These are phyloP conservation scores for Sarocladium kiliense DNA, from an alignment of 2,329 filamentous ascomycete species.

Conservation along the genomic window DNA sequence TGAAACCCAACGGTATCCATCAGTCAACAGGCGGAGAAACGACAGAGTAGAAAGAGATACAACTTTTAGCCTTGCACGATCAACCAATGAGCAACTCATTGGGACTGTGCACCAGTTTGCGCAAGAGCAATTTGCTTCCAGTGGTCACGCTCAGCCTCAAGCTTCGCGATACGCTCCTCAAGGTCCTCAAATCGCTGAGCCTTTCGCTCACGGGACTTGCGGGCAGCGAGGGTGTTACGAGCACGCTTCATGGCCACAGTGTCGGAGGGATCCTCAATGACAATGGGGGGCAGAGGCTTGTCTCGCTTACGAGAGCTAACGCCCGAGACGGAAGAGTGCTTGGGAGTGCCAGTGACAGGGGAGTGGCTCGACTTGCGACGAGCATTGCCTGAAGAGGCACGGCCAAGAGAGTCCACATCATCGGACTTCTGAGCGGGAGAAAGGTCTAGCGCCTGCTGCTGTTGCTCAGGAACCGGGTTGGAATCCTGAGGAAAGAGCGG, in stretches of 20 bases:
- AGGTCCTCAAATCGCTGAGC: conserved; percentile 69
- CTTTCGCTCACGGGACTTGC: conserved; percentile 88
- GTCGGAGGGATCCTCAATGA: conserved; percentile 69
- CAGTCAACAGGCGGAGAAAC: conserved; percentile 8
- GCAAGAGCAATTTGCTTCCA: conserved; percentile 55
- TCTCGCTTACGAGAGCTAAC: conserved; percentile 70
- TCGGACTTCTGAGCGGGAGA: conserved; percentile 41
- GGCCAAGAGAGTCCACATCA: conserved; percentile 42
- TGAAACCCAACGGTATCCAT: conserved; percentile 10
- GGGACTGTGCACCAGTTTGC: conserved; percentile 26
- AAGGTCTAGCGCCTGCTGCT: conserved; percentile 25
- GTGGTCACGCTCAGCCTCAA: conserved; percentile 61
- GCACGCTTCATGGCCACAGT: conserved; percentile 85
- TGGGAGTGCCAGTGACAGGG: conserved; percentile 35
- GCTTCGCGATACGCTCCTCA: conserved; percentile 65
- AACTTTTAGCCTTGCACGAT: conserved; percentile 5
- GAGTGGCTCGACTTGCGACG: conserved; percentile 44
- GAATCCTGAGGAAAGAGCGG: conserved; percentile 62
- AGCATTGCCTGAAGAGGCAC: conserved; percentile 30
- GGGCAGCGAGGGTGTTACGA: conserved; percentile 86
- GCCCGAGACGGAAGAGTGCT: conserved; percentile 65
- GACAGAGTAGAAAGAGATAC: conserved; percentile 7
- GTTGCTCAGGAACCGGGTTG: conserved; percentile 17
- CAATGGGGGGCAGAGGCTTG: conserved; percentile 75
- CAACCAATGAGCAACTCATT: conserved; percentile 5